phyloP scores from a whole-genome alignment of 495 filamentous ascomycete species.

The Podospora bellae-mahoneyi region DNA sequence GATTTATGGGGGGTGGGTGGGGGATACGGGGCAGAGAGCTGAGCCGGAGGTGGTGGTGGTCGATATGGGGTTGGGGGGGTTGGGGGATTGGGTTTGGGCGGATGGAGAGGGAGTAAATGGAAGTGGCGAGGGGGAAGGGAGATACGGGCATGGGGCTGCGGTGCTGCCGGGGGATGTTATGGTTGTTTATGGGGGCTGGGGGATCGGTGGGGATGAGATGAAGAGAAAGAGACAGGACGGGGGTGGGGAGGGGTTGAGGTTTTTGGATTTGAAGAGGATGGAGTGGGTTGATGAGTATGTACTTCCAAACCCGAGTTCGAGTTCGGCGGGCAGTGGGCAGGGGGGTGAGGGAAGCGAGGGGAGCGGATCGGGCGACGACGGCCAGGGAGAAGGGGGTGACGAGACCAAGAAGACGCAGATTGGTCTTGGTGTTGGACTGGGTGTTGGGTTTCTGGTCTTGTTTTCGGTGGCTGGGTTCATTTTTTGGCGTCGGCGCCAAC shows the following conservation, averaged over 20 bases:
- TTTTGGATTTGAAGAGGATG: constrained; percentile 76
- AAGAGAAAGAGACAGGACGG: constrained; percentile 10
- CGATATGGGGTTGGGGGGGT: constrained; percentile 64
- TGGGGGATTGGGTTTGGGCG: constrained; percentile 74
- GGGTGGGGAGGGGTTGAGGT: constrained; percentile 43
- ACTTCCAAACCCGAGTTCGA: constrained; percentile 23
- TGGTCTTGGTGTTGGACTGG: constrained; percentile 61
- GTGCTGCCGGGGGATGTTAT: constrained; percentile 84
- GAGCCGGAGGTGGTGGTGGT: constrained; percentile 76
- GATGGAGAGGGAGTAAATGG: constrained; percentile 61
- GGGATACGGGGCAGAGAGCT: constrained; percentile 68
- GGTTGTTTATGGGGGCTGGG: constrained; percentile 83
- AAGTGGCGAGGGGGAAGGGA: constrained; percentile 32
- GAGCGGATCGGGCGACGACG: neutral
- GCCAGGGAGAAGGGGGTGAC: neutral
- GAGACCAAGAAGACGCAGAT: constrained; percentile 34
- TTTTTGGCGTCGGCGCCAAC: constrained; percentile 56
- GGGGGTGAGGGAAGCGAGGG: constrained; percentile 24
- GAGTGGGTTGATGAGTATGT: constrained; percentile 65
- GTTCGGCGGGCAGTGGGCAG: neutral
- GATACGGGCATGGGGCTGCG: constrained; percentile 82
- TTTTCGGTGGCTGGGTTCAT: constrained; percentile 29
- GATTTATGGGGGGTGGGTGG: constrained; percentile 88
- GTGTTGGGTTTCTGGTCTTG: constrained; percentile 58
- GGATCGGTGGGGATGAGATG: constrained; percentile 42